Percentiles rank a stretch among this genome's conserved stretches.
Conservation (phyloP, 306 rosid species). For the Coriaria nepalensis region DNA sequence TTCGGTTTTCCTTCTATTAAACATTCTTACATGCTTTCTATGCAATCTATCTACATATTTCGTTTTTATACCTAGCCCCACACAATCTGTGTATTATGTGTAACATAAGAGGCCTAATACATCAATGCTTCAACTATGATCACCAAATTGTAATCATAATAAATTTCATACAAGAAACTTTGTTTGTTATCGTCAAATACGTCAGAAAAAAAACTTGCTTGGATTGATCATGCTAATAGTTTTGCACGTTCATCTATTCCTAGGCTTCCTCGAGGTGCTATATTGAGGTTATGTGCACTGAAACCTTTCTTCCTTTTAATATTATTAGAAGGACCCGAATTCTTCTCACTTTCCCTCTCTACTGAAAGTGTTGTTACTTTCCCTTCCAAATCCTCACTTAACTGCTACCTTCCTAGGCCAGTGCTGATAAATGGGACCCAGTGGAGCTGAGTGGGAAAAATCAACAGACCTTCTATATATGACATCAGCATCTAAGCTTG, state of each 20-base stretch:
- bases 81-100: too few relatives aligned
- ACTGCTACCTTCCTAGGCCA: conserved; percentile 19
- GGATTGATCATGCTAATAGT: conserved; percentile 32
- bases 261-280: conserved; percentile 68
- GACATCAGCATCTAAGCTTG: conserved; percentile 48
- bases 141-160: too few relatives aligned
- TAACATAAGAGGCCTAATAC: too few relatives aligned
- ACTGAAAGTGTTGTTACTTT: conserved; percentile 11
- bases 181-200: too few relatives aligned
- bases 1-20: too few relatives aligned
- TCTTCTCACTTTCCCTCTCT: conserved; percentile 30
- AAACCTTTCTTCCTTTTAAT: conserved; percentile 27
- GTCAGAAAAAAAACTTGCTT: too few relatives aligned
- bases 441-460: conserved; percentile 58
- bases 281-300: conserved; percentile 30
- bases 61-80: too few relatives aligned
- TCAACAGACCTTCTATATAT: conserved; percentile 45
- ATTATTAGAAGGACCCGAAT: conserved; percentile 25
- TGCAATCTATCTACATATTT: neutral
- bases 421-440: conserved; percentile 45
- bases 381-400: conserved; percentile 16
- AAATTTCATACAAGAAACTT: too few relatives aligned
- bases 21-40: neutral
- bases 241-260: conserved; percentile 83
- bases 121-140: too few relatives aligned